Percentiles rank a stretch among this genome's conserved stretches.
These are phyloP conservation scores for Phoenix roebelenii DNA, from an alignment of 176 grass and related monocot species.

Conservation along the genomic window DNA sequence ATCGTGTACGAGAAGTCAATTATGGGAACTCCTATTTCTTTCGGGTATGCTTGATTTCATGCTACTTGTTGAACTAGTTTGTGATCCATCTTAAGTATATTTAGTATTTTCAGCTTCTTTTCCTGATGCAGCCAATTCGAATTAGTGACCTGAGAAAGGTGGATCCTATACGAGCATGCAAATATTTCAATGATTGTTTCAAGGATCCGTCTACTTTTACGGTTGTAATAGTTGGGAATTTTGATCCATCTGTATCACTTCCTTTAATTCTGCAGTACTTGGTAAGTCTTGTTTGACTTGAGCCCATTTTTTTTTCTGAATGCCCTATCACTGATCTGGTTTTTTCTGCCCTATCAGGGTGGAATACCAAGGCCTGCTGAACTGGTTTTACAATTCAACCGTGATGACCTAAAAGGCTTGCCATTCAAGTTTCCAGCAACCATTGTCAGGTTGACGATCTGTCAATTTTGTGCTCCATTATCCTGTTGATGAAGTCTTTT, in stretches of 20 bases:
- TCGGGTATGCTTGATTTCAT: slow-evolving; percentile 40
- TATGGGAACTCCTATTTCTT: slow-evolving; percentile 98
- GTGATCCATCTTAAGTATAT: not conserved
- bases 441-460: slow-evolving; percentile 52
- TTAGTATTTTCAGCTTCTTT: too few species aligned
- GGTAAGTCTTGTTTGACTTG: slow-evolving; percentile 38
- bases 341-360: slow-evolving; percentile 44
- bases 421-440: slow-evolving; percentile 90
- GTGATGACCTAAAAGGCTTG: slow-evolving; percentile 93
- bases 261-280: slow-evolving; percentile 90
- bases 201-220: slow-evolving; percentile 90
- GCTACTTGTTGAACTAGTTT: not conserved
- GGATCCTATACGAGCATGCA: slow-evolving; percentile 75
- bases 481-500: too few species aligned
- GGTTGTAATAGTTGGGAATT: slow-evolving; percentile 85
- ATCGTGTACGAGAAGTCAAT: slow-evolving; percentile 89
- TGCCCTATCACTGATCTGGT: slow-evolving; percentile 7
- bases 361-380: slow-evolving; percentile 73
- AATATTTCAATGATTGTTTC: slow-evolving; percentile 93
- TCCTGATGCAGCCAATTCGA: slow-evolving; percentile 68
- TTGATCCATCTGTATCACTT: slow-evolving; percentile 59
- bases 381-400: slow-evolving; percentile 59
- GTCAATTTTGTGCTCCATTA: not conserved
- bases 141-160: slow-evolving; percentile 97
- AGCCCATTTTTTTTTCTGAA: not conserved